These are phyloP conservation scores for Neonectria punicea DNA, from an alignment of 2,329 filamentous ascomycete genomes.

Conservation along the genomic window DNA sequence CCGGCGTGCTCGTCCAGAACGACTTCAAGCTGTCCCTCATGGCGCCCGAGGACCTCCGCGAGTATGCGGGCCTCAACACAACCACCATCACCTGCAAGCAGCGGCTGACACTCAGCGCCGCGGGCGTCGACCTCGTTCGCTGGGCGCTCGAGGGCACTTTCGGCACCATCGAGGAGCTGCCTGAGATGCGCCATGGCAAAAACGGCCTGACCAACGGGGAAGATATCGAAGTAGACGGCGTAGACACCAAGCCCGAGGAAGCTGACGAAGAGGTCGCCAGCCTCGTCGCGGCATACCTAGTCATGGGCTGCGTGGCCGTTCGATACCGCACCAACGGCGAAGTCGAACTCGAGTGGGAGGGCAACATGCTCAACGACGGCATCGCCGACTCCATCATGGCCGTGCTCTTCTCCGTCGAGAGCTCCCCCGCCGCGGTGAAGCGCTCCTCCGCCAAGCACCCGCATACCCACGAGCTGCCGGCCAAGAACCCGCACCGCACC, in stretches of 20 bases:
- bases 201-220: slow-evolving; percentile 48
- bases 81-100: slow-evolving; percentile 95
- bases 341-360: slow-evolving; percentile 95
- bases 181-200: slow-evolving; percentile 60
- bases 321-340: slow-evolving; percentile 80
- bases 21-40: slow-evolving; percentile 98
- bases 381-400: slow-evolving; percentile 98
- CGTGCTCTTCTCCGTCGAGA: slow-evolving; percentile 90
- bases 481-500: slow-evolving; percentile 77
- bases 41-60: slow-evolving; percentile 93
- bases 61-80: slow-evolving; percentile 96
- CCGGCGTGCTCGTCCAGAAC: slow-evolving; percentile 94
- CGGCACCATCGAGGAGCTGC: slow-evolving; percentile 80
- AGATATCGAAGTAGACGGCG: slow-evolving; percentile 49
- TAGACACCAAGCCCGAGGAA: slow-evolving; percentile 57
- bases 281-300: slow-evolving; percentile 67
- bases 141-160: slow-evolving; percentile 97
- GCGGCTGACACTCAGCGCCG: slow-evolving; percentile 85
- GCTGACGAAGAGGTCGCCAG: slow-evolving; percentile 72
- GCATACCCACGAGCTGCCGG: slow-evolving; percentile 55
- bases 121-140: slow-evolving; percentile 88
- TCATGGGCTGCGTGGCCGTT: slow-evolving; percentile 94
- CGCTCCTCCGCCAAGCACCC: slow-evolving; percentile 58
- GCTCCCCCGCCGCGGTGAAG: slow-evolving; percentile 92
- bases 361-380: slow-evolving; percentile 96